These are phyloP conservation scores for Urostyla sp. DNA, from an alignment of 73 alveolate species.

Conservation along the genomic window DNA sequence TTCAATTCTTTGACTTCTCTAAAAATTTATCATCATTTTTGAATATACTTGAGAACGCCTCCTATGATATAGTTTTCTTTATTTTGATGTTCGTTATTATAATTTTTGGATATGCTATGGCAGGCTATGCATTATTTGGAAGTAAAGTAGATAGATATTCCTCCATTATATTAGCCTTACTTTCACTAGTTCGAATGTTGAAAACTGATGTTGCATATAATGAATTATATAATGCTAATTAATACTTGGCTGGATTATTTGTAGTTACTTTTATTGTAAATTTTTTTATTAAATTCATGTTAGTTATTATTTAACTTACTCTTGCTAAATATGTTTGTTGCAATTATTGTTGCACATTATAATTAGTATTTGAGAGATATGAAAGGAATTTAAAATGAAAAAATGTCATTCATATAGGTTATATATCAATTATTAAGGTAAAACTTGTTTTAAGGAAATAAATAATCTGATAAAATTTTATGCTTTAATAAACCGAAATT, in stretches of 20 bases:
- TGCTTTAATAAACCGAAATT: background rate
- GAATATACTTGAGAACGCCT: slow-evolving; percentile 60
- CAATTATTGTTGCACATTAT: slow-evolving; percentile 62
- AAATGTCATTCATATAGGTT: slow-evolving; percentile 13
- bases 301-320: slow-evolving; percentile 45
- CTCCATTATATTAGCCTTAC: slow-evolving; percentile 4
- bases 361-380: slow-evolving; percentile 21
- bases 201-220: slow-evolving; percentile 19
- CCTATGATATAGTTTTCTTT: slow-evolving; percentile 66
- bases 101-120: slow-evolving; percentile 62
- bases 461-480: background rate
- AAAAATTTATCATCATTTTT: slow-evolving; percentile 59
- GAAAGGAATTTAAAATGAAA: slow-evolving; percentile 20
- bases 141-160: slow-evolving; percentile 20
- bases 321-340: slow-evolving; percentile 64
- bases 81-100: slow-evolving; percentile 57
- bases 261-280: slow-evolving; percentile 47
- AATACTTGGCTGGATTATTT: slow-evolving; percentile 36
- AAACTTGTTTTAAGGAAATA: background rate
- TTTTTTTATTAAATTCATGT: background rate
- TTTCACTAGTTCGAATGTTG: slow-evolving; percentile 7
- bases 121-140: slow-evolving; percentile 69
- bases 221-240: slow-evolving; percentile 38
- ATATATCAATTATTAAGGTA: slow-evolving; percentile 1
- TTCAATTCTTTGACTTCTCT: slow-evolving; percentile 62